Evolutionary conservation across 306 rosid genomes (phyloP).

Genomic region (Glycine tomentella): DNA sequence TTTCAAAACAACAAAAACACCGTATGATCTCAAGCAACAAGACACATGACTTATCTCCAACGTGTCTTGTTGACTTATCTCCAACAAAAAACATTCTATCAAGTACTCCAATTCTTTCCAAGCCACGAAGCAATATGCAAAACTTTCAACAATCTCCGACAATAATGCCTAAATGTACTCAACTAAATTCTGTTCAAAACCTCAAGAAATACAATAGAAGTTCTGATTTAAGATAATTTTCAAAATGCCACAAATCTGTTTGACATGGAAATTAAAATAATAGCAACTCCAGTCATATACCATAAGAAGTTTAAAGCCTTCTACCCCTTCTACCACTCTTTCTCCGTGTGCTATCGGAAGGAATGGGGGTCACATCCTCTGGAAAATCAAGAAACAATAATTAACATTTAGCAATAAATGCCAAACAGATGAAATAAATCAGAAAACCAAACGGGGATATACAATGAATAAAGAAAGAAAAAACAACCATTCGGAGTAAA

Average conservation of each 20-base stretch:
- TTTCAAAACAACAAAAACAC: too few species aligned
- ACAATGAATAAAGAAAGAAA: not conserved
- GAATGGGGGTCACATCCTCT: slow-evolving; percentile 98
- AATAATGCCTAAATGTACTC: slow-evolving; percentile 24
- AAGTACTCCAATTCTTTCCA: too few species aligned
- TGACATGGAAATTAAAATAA: slow-evolving; percentile 34
- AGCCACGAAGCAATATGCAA: not conserved
- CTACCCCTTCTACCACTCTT: slow-evolving; percentile 96
- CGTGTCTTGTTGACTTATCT: too few species aligned
- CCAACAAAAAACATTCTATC: too few species aligned
- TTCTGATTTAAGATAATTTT: slow-evolving; percentile 41
- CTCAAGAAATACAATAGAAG: slow-evolving; percentile 3
- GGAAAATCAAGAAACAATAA: slow-evolving; percentile 1
- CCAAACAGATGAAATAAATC: not conserved
- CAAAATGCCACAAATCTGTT: slow-evolving; percentile 29
- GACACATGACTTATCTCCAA: too few species aligned
- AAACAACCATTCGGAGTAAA: not conserved
- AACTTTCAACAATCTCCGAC: slow-evolving; percentile 11
- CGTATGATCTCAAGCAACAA: too few species aligned
- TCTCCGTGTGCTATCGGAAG: slow-evolving; percentile 91
- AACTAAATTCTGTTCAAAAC: slow-evolving; percentile 28
- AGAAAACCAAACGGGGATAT: not conserved
- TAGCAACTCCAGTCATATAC: slow-evolving; percentile 12
- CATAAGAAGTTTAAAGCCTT: slow-evolving; percentile 61
- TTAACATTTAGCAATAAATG: not conserved